Conservation (phyloP, 495 filamentous ascomycete species). For the Tuber borchii region DNA sequence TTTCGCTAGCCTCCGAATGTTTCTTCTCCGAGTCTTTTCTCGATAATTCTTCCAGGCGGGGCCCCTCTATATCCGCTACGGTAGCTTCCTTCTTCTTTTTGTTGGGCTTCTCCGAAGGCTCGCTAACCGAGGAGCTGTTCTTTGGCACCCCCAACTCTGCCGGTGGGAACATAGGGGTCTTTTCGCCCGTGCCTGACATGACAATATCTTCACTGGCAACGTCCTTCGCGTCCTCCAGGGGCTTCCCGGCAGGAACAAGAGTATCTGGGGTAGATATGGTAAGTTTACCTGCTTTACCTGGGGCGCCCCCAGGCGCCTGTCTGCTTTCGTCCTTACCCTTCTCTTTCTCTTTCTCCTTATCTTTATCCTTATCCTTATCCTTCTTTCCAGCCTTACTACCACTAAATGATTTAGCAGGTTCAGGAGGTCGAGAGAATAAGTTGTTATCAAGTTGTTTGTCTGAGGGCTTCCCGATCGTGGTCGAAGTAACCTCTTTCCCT, state of each 20-base stretch:
- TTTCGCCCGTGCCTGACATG: slow-evolving; percentile 9
- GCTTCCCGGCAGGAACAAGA: neutral
- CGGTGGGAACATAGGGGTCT: neutral
- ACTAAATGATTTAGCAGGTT: neutral
- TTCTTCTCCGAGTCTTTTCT: slow-evolving; percentile 37
- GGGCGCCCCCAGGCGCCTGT: neutral
- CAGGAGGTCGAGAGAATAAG: neutral
- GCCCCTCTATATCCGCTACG: slow-evolving; percentile 44
- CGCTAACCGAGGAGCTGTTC: slow-evolving; percentile 42
- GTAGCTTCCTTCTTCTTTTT: slow-evolving; percentile 64
- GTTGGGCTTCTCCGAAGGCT: slow-evolving; percentile 61
- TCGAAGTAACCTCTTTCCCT: neutral
- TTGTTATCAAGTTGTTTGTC: slow-evolving; percentile 4
- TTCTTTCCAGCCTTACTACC: slow-evolving; percentile 18
- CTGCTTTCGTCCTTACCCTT: neutral
- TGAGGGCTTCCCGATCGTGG: neutral
- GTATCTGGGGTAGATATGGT: slow-evolving; percentile 7
- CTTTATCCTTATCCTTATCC: slow-evolving; percentile 21
- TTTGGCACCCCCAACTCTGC: neutral
- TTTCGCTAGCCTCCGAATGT: slow-evolving; percentile 69
- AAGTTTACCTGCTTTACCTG: slow-evolving; percentile 16
- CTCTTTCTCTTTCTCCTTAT: slow-evolving; percentile 19
- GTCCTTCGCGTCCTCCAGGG: neutral
- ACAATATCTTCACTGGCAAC: slow-evolving; percentile 13
- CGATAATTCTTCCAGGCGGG: slow-evolving; percentile 29